Percentiles rank a stretch among this genome's conserved stretches.
Conservation (phyloP, 148 eudicot species). For the Persicaria maculosa region DNA sequence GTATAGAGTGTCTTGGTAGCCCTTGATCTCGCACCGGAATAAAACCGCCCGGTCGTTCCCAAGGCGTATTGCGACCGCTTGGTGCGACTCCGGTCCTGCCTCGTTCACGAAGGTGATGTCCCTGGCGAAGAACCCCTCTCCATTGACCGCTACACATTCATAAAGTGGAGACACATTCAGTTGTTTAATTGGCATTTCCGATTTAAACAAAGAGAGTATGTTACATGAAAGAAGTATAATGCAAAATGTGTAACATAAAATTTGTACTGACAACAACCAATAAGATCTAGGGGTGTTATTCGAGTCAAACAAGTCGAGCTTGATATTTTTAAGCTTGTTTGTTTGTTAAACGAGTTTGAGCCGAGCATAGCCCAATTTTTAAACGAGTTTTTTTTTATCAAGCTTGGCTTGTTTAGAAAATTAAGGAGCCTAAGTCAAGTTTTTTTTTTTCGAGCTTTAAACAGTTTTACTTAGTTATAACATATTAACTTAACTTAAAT, state of each 20-base stretch:
- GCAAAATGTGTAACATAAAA: background rate
- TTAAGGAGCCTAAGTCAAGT: no score
- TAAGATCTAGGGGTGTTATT: background rate
- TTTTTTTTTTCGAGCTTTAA: no score
- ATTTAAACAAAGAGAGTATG: background rate
- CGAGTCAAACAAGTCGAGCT: no score
- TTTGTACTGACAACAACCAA: background rate
- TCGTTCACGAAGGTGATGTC: conserved; percentile 37
- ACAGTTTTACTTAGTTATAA: no score
- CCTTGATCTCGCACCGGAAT: conserved; percentile 33
- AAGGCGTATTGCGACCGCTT: conserved; percentile 42
- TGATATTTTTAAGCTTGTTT: no score
- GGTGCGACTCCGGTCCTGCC: conserved; percentile 35
- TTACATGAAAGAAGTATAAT: background rate
- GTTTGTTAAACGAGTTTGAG: background rate
- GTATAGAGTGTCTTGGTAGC: conserved; percentile 44
- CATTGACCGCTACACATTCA: conserved; percentile 23
- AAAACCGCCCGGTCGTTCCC: conserved; percentile 26
- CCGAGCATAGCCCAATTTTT: no score
- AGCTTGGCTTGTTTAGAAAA: no score
- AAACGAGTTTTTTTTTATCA: no score
- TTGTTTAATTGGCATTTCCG: no score
- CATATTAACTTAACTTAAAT: no score
- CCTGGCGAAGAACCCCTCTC: conserved; percentile 32
- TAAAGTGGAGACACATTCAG: background rate